Percentiles rank a stretch among this genome's conserved stretches.
Evolutionary conservation across 228 moss, liverwort and hornwort genomes (phyloP).

Genomic region (Sphagnum magellanicum): DNA sequence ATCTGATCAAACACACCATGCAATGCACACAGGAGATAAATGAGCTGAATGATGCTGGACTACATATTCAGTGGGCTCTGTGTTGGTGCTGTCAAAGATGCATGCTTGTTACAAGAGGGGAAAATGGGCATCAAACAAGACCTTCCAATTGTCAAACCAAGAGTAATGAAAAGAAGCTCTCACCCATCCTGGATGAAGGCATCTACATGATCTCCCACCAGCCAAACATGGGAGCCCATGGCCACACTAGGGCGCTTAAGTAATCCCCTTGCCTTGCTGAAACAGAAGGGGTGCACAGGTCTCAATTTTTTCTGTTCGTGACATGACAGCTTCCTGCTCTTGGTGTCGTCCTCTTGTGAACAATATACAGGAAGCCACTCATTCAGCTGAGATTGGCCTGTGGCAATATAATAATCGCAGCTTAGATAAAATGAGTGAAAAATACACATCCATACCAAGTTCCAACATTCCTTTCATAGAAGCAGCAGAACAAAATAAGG

Average conservation of each 20-base stretch:
- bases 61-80: too few relatives aligned
- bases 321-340: slow-evolving; percentile 12
- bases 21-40: too few relatives aligned
- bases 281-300: slow-evolving; percentile 41
- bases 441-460: too few relatives aligned
- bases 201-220: slow-evolving; percentile 69
- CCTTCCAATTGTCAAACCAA: too few relatives aligned
- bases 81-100: too few relatives aligned
- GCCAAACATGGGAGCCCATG: slow-evolving; percentile 35
- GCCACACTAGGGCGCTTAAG: slow-evolving; percentile 53
- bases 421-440: too few relatives aligned
- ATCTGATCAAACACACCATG: slow-evolving; percentile 22
- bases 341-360: slow-evolving; percentile 35
- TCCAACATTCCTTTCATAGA: background rate
- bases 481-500: slow-evolving; percentile 1
- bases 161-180: slow-evolving; percentile 1
- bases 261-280: slow-evolving; percentile 25
- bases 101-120: too few relatives aligned
- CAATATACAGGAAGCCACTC: slow-evolving; percentile 70
- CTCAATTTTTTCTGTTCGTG: slow-evolving; percentile 49
- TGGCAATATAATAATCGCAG: background rate
- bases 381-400: slow-evolving; percentile 54
- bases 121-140: too few relatives aligned
- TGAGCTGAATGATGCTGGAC: too few relatives aligned
- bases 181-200: slow-evolving; percentile 92